Percentiles rank a stretch among this genome's conserved stretches.
Conservation (phyloP, 202 grass and related monocot species). For the Alloteropsis angusta region DNA sequence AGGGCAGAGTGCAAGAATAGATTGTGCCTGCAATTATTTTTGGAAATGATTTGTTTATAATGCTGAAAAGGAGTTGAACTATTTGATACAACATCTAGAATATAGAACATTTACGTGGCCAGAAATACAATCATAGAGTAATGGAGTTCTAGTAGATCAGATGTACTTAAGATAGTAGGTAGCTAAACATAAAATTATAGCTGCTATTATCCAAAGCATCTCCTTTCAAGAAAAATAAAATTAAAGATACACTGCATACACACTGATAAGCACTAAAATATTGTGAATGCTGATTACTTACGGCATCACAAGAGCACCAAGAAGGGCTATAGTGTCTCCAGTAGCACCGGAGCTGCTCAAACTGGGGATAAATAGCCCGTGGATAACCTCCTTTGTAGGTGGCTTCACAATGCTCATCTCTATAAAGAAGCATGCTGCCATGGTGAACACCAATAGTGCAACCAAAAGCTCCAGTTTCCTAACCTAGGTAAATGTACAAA, state of each 20-base stretch:
- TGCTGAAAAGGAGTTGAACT: background rate
- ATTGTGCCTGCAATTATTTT: constrained; percentile 11
- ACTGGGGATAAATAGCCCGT: constrained; percentile 56
- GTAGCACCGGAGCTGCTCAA: constrained; percentile 37
- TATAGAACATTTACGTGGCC: background rate
- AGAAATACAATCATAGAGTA: background rate
- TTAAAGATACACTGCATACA: background rate
- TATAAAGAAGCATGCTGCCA: constrained; percentile 61
- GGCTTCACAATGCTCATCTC: constrained; percentile 68
- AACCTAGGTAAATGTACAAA: constrained; percentile 25
- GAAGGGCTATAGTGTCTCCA: constrained; percentile 56
- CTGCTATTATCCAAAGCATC: background rate
- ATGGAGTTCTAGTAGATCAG: background rate
- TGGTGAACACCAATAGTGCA: constrained; percentile 35
- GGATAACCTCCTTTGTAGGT: constrained; percentile 36
- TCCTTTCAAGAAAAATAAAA: background rate
- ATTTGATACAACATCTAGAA: background rate
- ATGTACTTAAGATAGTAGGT: background rate
- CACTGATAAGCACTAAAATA: background rate
- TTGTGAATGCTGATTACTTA: constrained; percentile 13
- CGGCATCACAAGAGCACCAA: constrained; percentile 79
- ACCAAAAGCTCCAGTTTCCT: constrained; percentile 56
- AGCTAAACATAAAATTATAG: background rate
- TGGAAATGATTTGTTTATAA: background rate
- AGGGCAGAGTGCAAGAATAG: constrained; percentile 82